A percentile compares a stretch with the other conserved stretches of the same genome.
These are phyloP conservation scores for Leishmania major DNA, from an alignment of 208 protist species.

Conservation along the genomic window DNA sequence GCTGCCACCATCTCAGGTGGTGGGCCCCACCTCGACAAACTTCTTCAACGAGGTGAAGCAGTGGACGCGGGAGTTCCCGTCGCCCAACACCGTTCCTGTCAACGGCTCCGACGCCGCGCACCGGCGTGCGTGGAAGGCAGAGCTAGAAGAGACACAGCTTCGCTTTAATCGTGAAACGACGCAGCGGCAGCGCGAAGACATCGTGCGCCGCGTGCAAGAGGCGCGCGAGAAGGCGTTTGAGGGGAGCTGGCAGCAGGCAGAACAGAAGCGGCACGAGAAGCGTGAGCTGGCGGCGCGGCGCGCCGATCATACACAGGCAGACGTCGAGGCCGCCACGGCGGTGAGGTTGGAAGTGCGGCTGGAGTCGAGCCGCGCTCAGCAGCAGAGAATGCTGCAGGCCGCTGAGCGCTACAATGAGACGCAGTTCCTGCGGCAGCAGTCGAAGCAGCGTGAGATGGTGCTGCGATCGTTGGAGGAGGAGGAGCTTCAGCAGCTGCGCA, in stretches of 20 bases:
- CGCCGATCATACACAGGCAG: slow-evolving; percentile 20
- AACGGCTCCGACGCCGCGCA: slow-evolving; percentile 30
- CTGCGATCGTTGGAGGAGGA: slow-evolving; percentile 33
- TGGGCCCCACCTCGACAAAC: slow-evolving; percentile 34
- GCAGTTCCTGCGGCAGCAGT: slow-evolving; percentile 28
- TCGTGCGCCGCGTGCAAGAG: slow-evolving; percentile 25
- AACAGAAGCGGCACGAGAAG: slow-evolving; percentile 32
- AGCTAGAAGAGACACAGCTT: slow-evolving; percentile 30
- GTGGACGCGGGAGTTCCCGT: slow-evolving; percentile 38
- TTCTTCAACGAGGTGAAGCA: slow-evolving; percentile 51
- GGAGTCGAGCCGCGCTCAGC: slow-evolving; percentile 31
- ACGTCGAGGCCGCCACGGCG: slow-evolving; percentile 29
- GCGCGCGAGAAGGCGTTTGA: slow-evolving; percentile 34
- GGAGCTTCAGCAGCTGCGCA: slow-evolving; percentile 37
- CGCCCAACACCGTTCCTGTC: slow-evolving; percentile 32
- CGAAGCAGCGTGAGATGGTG: slow-evolving; percentile 31
- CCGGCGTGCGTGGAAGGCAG: slow-evolving; percentile 47
- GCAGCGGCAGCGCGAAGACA: slow-evolving; percentile 31
- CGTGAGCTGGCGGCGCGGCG: slow-evolving; percentile 16
- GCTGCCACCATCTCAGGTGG: slow-evolving; percentile 22
- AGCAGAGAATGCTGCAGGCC: slow-evolving; percentile 21
- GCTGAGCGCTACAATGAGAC: slow-evolving; percentile 23
- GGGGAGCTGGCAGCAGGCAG: slow-evolving; percentile 19
- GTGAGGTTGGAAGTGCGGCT: slow-evolving; percentile 26
- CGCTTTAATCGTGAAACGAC: slow-evolving; percentile 35